phyloP scores from a whole-genome alignment of 805 yeast genomes.

The Teunomyces panamensis region DNA sequence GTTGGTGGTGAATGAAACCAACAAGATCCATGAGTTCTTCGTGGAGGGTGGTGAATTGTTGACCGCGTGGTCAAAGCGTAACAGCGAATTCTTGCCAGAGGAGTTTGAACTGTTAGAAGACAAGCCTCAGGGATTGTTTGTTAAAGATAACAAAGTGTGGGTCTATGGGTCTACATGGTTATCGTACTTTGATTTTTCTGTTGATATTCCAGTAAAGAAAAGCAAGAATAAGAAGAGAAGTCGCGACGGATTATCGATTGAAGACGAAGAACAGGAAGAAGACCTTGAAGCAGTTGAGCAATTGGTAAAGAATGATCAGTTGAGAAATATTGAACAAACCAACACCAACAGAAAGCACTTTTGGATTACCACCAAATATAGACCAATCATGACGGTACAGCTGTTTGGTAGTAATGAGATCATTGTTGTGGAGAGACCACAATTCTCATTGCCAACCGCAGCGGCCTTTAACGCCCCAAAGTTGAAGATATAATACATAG shows the following conservation, averaged over 20 bases:
- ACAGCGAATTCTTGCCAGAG: conserved; percentile 71
- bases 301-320: conserved; percentile 29
- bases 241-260: conserved; percentile 39
- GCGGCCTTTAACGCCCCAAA: conserved; percentile 67
- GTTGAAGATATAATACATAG: conserved; percentile 38
- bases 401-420: conserved; percentile 54
- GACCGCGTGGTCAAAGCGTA: conserved; percentile 77
- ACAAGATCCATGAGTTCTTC: conserved; percentile 69
- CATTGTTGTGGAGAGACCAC: conserved; percentile 75
- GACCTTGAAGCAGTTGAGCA: conserved; percentile 20
- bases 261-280: conserved; percentile 24
- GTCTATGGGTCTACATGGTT: conserved; percentile 87
- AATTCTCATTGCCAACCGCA: conserved; percentile 50
- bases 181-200: conserved; percentile 63
- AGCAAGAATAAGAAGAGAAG: conserved; percentile 37
- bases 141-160: conserved; percentile 60
- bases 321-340: conserved; percentile 14
- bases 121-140: conserved; percentile 70
- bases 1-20: conserved; percentile 68
- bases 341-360: conserved; percentile 42
- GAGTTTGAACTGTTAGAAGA: conserved; percentile 57
- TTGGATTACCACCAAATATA: conserved; percentile 75
- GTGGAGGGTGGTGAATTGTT: conserved; percentile 33
- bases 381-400: conserved; percentile 64
- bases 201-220: conserved; percentile 50